Base-by-base conservation (phyloP, 768 basidiomycete genomes). In the Rhodotorula sphaerocarpa region DNA sequence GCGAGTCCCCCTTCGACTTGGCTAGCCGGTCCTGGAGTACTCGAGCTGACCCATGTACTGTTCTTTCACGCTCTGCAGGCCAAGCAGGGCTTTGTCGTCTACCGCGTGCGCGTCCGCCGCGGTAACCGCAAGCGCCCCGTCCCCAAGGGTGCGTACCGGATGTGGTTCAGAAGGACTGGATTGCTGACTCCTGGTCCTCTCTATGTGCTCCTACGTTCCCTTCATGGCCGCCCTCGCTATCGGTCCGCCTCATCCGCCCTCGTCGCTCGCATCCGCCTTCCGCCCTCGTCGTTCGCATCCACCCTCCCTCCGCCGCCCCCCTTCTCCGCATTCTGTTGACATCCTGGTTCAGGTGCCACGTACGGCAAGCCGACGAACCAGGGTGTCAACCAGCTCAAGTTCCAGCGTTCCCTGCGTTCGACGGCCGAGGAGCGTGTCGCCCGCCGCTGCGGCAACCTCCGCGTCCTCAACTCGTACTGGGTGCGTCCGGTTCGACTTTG, bases 111-210 rank as follows among this genome's bases (percentile, higher is more conserved):
- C 70, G 93, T 99, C 70, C 85, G 95, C 73, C 84, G 92, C 68
- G 95, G 95, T 76, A 96, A 96, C 83, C 85, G 95, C 80, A 99
- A 99, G 82, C 95, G 91, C 83, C 91, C 87, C 67, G 93, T 87
- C 64, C 87, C 87, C 73, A 99, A 99, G 82, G 95, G 93, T 90
- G 59, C 55, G 79, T 75, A 36, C 52, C 7, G 14, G 14, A 28
- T 7, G 20, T 15, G 18, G 30, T 34, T 20, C 28, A 33, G 28
- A 28, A 5, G 30, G 18, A 23, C 31, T 30, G 6, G 21, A 21
- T 21, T 6, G 31, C 48, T 50, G 47, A 25, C 45, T 46, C 30
- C 20, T 20, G 39, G 14, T 7, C 3, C 30, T 16, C 41, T 28
- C 7, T 3, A 18, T 23, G 16, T n/a, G n/a, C n/a, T n/a, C n/a